A percentile compares a stretch with the other conserved stretches of the same genome.
phyloP scores from a whole-genome alignment of 2,329 filamentous ascomycete species.

The Proliferodiscus dingleyae region DNA sequence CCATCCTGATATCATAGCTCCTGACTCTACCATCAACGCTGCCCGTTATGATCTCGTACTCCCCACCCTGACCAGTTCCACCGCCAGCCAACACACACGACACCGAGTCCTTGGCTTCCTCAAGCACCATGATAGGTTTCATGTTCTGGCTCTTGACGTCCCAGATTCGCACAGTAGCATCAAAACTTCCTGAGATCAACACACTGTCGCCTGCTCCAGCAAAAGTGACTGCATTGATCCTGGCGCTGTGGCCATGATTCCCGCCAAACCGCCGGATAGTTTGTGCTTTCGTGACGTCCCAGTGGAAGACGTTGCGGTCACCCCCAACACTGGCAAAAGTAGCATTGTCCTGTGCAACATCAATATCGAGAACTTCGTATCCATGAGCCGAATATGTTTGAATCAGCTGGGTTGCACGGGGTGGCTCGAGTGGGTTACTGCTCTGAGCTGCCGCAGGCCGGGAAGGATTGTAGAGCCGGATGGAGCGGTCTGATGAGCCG shows the following conservation, averaged over 20 bases:
- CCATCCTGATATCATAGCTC: conserved; percentile 77
- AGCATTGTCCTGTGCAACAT: conserved; percentile 71
- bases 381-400: conserved; percentile 88
- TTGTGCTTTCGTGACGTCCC: conserved; percentile 81
- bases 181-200: conserved; percentile 68
- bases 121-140: conserved; percentile 67
- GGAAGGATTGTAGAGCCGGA: conserved; percentile 80
- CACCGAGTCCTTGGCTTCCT: conserved; percentile 67
- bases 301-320: conserved; percentile 85
- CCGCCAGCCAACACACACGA: conserved; percentile 33
- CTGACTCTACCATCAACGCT: conserved; percentile 82
- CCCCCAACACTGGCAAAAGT: conserved; percentile 84
- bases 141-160: conserved; percentile 51
- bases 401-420: conserved; percentile 53
- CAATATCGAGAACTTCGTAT: conserved; percentile 82
- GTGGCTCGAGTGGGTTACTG: conserved; percentile 37
- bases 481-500: conserved; percentile 76
- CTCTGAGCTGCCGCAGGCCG: conserved; percentile 38
- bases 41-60: conserved; percentile 60
- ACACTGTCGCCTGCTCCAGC: conserved; percentile 71
- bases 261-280: conserved; percentile 71
- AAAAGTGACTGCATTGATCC: conserved; percentile 76
- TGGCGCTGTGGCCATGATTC: conserved; percentile 36
- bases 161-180: conserved; percentile 74
- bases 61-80: conserved; percentile 25